A percentile compares a stretch with the other conserved stretches of the same genome.
Evolutionary conservation across 306 rosid species (phyloP).

Genomic region (Quercus dentata): DNA sequence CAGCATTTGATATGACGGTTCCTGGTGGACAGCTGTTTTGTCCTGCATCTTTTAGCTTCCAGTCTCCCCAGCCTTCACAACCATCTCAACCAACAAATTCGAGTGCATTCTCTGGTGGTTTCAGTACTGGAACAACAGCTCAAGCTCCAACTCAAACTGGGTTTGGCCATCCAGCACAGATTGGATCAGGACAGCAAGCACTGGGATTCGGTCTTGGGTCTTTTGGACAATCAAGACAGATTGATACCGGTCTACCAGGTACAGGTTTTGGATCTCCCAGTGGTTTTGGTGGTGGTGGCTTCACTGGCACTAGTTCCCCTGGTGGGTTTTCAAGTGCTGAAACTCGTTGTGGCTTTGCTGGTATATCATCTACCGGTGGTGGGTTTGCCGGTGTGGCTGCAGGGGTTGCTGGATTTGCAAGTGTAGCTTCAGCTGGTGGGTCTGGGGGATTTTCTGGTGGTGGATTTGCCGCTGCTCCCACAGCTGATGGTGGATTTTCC

Average conservation of each 20-base stretch:
- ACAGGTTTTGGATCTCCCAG: constrained; percentile 53
- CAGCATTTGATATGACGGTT: constrained; percentile 42
- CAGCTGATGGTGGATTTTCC: constrained; percentile 8
- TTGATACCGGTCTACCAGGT: constrained; percentile 61
- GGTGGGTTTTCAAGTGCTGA: constrained; percentile 39
- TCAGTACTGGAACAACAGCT: constrained; percentile 37
- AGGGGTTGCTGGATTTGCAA: constrained; percentile 43
- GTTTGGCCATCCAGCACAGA: constrained; percentile 73
- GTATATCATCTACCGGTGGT: constrained; percentile 28
- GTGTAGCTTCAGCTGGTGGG: constrained; percentile 23
- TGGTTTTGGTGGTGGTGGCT: constrained; percentile 50
- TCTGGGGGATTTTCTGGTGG: constrained; percentile 30
- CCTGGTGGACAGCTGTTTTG: constrained; percentile 71
- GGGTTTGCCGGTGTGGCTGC: constrained; percentile 35
- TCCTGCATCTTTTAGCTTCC: constrained; percentile 79
- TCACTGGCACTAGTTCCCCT: background rate
- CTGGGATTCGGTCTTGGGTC: constrained; percentile 87
- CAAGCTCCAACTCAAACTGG: constrained; percentile 49
- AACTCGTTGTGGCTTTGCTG: constrained; percentile 46
- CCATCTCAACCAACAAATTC: constrained; percentile 49
- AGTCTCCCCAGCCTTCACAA: constrained; percentile 49
- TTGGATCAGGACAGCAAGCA: constrained; percentile 87
- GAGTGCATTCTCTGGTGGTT: constrained; percentile 58
- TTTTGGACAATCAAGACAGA: constrained; percentile 95
- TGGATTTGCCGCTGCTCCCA: constrained; percentile 34